Conservation (phyloP, 2,329 filamentous ascomycete species). For the Basipetospora chlamydospora region DNA sequence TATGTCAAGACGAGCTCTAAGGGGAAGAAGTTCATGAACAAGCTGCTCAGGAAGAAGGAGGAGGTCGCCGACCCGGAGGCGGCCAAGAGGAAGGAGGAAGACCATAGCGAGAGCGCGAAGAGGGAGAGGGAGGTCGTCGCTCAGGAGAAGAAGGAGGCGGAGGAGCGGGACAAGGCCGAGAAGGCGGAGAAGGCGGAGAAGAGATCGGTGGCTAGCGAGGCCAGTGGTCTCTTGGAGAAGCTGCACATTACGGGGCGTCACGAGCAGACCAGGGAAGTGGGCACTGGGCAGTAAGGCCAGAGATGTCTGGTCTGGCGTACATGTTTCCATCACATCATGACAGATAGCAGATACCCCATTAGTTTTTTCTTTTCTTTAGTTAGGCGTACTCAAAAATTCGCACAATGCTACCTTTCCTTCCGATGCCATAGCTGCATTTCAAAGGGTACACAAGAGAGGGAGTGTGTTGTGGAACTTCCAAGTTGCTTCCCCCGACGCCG, state of each 20-base stretch:
- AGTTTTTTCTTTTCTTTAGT: neutral
- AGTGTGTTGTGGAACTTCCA: too few species aligned
- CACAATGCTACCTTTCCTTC: too few species aligned
- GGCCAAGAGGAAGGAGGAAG: constrained; percentile 1
- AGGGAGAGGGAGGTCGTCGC: neutral
- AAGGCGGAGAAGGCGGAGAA: neutral
- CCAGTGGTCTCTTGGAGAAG: neutral
- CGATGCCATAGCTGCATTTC: too few species aligned
- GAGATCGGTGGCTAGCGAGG: neutral
- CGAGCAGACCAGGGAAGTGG: neutral
- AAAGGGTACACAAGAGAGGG: too few species aligned
- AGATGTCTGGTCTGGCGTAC: too few species aligned
- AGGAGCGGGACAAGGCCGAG: neutral
- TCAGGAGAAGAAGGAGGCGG: neutral
- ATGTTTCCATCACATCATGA: too few species aligned
- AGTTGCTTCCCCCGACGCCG: too few species aligned
- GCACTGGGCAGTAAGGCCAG: neutral
- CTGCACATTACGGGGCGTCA: neutral
- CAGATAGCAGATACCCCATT: too few species aligned
- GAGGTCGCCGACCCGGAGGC: neutral
- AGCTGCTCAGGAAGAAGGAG: neutral
- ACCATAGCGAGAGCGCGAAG: constrained; percentile 3
- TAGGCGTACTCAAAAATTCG: too few species aligned
- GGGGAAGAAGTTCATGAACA: constrained; percentile 38
- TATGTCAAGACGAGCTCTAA: constrained; percentile 57